Evolutionary conservation across 768 basidiomycete species (phyloP).

Genomic region (Trametes cingulata): DNA sequence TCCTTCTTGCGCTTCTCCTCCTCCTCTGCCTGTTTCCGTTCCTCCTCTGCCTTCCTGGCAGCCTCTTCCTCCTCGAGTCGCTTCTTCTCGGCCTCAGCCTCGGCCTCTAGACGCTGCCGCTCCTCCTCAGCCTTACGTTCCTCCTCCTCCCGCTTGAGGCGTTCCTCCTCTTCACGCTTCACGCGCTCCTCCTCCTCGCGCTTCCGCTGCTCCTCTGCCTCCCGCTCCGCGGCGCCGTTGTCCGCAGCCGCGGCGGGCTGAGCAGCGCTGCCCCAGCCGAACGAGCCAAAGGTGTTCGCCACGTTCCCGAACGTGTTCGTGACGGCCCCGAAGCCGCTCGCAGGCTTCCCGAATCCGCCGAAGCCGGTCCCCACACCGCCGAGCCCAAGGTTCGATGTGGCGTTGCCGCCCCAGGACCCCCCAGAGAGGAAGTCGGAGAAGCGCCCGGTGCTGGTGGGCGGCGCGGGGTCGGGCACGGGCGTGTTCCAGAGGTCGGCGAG

Average conservation of each 20-base stretch:
- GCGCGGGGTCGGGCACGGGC: conserved; percentile 19
- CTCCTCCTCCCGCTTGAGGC: background rate
- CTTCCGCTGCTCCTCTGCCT: conserved; percentile 23
- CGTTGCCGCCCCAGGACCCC: conserved; percentile 7
- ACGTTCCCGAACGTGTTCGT: background rate
- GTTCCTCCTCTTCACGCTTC: conserved; percentile 14
- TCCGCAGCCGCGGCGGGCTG: conserved; percentile 20
- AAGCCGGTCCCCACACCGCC: background rate
- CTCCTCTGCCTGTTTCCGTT: conserved; percentile 22
- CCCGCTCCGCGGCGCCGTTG: conserved; percentile 21
- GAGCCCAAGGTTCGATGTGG: conserved; percentile 10
- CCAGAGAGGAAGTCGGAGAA: conserved; percentile 24
- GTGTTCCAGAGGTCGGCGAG: conserved; percentile 20
- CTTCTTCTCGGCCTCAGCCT: background rate
- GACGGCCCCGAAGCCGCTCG: background rate
- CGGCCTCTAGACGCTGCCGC: conserved; percentile 1
- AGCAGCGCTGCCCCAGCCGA: conserved; percentile 13
- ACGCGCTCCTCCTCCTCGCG: conserved; percentile 18
- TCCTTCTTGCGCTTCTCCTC: conserved; percentile 24
- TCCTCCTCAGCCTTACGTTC: conserved; percentile 21
- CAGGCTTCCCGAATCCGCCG: conserved; percentile 4
- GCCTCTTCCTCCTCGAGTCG: conserved; percentile 11
- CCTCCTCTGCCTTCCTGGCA: conserved; percentile 24
- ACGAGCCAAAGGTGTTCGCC: conserved; percentile 17
- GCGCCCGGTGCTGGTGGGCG: conserved; percentile 12